These are phyloP conservation scores for Avena sativa DNA, from an alignment of 176 grass and related monocot species.

Conservation along the genomic window DNA sequence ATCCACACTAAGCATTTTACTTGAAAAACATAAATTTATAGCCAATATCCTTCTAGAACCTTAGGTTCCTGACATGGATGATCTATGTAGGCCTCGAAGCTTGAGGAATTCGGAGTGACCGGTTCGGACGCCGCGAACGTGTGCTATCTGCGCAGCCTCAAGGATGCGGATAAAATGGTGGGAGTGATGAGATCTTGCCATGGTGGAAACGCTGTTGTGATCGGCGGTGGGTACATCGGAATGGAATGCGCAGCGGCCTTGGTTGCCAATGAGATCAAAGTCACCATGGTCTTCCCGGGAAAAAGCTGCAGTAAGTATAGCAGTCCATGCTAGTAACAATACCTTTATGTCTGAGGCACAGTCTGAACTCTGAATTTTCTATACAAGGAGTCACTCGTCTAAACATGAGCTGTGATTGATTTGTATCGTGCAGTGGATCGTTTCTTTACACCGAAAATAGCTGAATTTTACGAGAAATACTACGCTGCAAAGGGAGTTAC, in stretches of 20 bases:
- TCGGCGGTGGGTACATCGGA: conserved; percentile 91
- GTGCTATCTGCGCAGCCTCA: conserved; percentile 55
- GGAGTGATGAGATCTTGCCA: conserved; percentile 63
- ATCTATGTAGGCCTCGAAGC: conserved; percentile 60
- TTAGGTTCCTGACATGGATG: conserved; percentile 11
- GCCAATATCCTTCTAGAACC: not conserved
- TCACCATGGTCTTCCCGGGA: conserved; percentile 81
- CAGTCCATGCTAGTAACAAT: not conserved
- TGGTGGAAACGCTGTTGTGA: conserved; percentile 65
- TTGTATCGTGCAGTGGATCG: conserved; percentile 60
- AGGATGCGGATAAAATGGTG: conserved; percentile 59
- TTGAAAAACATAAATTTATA: not conserved
- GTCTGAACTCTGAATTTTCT: not conserved
- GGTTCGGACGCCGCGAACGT: conserved; percentile 74
- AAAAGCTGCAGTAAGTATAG: conserved; percentile 83
- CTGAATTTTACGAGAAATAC: conserved; percentile 79
- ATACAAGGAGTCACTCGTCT: not conserved
- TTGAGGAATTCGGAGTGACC: conserved; percentile 64
- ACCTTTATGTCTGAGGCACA: not conserved
- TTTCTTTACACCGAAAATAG: conserved; percentile 77
- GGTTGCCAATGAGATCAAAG: conserved; percentile 73
- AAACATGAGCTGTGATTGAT: not conserved
- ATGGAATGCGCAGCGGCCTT: conserved; percentile 94
- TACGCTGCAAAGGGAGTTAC: conserved; percentile 76
- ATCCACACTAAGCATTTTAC: not conserved